Evolutionary conservation across 768 basidiomycete species (phyloP).

Genomic region (Boletus reticuloceps): DNA sequence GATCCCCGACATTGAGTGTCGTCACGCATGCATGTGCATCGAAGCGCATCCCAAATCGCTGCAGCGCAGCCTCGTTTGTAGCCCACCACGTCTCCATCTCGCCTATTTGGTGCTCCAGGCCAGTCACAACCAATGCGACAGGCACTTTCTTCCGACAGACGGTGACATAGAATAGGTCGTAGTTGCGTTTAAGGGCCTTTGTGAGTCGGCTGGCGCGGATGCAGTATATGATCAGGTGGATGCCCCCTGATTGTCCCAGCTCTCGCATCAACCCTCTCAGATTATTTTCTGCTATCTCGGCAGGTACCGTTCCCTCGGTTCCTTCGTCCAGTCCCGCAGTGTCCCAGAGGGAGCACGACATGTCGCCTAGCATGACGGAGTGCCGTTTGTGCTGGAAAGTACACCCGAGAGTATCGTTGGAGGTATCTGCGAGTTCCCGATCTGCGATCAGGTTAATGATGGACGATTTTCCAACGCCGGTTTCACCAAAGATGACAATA

Average conservation of each 20-base stretch:
- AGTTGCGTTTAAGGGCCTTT: slow-evolving; percentile 27
- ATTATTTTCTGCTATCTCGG: background rate
- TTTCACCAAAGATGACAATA: slow-evolving; percentile 4
- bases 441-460: slow-evolving; percentile 9
- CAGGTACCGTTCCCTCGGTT: slow-evolving; percentile 5
- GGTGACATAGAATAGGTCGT: slow-evolving; percentile 30
- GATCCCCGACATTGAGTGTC: background rate
- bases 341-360: background rate
- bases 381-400: background rate
- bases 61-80: slow-evolving; percentile 26
- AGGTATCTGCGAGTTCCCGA: background rate
- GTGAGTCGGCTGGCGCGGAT: slow-evolving; percentile 1
- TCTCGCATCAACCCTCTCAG: background rate
- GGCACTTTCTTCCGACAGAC: slow-evolving; percentile 36
- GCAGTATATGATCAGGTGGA: slow-evolving; percentile 10
- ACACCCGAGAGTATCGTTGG: slow-evolving; percentile 2
- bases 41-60: slow-evolving; percentile 27
- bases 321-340: slow-evolving; percentile 10
- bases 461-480: slow-evolving; percentile 4
- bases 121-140: slow-evolving; percentile 35
- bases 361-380: background rate
- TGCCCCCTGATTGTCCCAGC: background rate
- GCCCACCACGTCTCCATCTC: slow-evolving; percentile 29
- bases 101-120: slow-evolving; percentile 28
- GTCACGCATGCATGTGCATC: slow-evolving; percentile 15